Conservation (phyloP, 192 early-diverging fungal genomes). For the Umbelopsis isabellina region DNA sequence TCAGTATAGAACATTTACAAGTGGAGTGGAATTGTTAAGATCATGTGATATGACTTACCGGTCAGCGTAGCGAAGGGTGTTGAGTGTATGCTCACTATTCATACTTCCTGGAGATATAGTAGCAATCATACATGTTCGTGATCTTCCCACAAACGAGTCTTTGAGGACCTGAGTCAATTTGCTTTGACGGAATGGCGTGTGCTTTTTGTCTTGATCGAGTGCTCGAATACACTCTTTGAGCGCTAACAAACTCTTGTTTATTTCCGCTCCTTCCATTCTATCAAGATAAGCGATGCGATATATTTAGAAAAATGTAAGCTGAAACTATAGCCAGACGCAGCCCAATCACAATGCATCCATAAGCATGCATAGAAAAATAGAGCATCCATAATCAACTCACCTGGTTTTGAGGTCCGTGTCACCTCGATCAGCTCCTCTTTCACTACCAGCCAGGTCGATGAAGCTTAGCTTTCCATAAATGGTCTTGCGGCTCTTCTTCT, state of each 20-base stretch:
- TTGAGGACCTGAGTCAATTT: conserved; percentile 97
- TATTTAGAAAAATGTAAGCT: too few relatives aligned
- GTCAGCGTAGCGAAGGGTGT: conserved; percentile 94
- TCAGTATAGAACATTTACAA: conserved; percentile 82
- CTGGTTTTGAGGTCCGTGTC: conserved; percentile 91
- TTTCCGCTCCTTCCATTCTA: conserved; percentile 96
- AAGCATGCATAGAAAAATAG: neutral
- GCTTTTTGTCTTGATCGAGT: conserved; percentile 90
- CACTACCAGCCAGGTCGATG: conserved; percentile 97
- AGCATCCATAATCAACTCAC: conserved; percentile 37
- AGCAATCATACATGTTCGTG: conserved; percentile 95
- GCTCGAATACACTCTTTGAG: conserved; percentile 98
- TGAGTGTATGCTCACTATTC: conserved; percentile 92
- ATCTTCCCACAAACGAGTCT: conserved; percentile 95
- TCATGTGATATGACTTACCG: conserved; percentile 43
- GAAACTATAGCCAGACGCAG: too few relatives aligned
- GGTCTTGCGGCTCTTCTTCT: conserved; percentile 57
- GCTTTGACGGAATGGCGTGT: conserved; percentile 95
- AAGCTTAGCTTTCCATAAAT: conserved; percentile 89
- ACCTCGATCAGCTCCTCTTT: conserved; percentile 96
- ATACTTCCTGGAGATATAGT: conserved; percentile 93
- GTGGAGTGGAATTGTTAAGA: too few relatives aligned
- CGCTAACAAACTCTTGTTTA: conserved; percentile 97
- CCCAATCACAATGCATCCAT: neutral
- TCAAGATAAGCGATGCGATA: neutral